phyloP scores from a whole-genome alignment of 139 green algal species.

The Picochlorum costavermella region DNA sequence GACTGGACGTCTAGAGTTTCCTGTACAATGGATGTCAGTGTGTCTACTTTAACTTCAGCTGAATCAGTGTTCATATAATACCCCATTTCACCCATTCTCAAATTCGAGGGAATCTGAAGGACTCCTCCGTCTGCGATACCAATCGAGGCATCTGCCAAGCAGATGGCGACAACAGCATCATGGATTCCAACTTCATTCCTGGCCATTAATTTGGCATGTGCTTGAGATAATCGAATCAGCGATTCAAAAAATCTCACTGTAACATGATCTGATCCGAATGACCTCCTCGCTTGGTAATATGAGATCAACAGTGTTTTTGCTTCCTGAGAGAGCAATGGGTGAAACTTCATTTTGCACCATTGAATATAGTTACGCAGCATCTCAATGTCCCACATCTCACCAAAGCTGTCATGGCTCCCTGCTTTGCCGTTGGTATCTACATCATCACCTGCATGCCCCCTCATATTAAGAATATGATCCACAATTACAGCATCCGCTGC shows the following conservation, averaged over 20 bases:
- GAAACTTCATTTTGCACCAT: slow-evolving; percentile 44
- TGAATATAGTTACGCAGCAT: slow-evolving; percentile 62
- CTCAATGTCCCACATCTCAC: slow-evolving; percentile 44
- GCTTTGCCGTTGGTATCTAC: slow-evolving; percentile 1
- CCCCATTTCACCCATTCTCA: background rate
- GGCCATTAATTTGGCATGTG: slow-evolving; percentile 70
- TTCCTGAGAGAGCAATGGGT: slow-evolving; percentile 39
- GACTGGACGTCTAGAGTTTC: background rate
- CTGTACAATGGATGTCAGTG: background rate
- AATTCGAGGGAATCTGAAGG: background rate
- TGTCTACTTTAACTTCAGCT: background rate
- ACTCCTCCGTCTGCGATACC: background rate
- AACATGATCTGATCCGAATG: slow-evolving; percentile 30
- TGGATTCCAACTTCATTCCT: slow-evolving; percentile 33
- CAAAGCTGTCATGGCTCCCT: background rate
- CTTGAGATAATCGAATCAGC: slow-evolving; percentile 76
- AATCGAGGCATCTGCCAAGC: slow-evolving; percentile 34
- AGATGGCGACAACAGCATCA: slow-evolving; percentile 56
- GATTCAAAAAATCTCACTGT: slow-evolving; percentile 83
- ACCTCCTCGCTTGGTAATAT: slow-evolving; percentile 67
- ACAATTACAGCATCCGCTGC: slow-evolving; percentile 59
- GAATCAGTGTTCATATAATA: background rate
- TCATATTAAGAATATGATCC: slow-evolving; percentile 59
- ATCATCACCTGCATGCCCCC: background rate
- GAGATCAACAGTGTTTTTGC: slow-evolving; percentile 51